Evolutionary conservation across 306 rosid species (phyloP), one percentile per base, ranked within the genome.

Genomic region (Trifolium pratense): DNA sequence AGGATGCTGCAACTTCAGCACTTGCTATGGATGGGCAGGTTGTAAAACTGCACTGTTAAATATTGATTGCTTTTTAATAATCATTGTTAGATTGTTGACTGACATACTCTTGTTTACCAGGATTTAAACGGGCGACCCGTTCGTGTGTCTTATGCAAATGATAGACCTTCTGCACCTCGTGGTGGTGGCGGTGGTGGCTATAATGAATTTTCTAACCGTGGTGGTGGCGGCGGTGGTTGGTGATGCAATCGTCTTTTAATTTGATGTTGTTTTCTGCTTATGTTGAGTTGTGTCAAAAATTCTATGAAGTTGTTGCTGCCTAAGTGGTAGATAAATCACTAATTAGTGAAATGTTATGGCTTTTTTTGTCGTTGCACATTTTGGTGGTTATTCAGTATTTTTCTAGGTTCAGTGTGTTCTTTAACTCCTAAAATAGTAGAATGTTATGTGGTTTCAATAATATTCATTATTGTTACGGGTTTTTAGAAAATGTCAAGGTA

Each of bases 11-110:
- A 9, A 66, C 3, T 72, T 51, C 87, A 11, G 97, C 96, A 34
- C 67, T 89, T 4, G 75, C 93, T 3, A 92, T 92, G 97, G 97
- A 92, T 68, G 97, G 97, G n/a, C 89, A 89, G 97, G 97, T 89
- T n/a, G 59, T 80, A 62, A 26, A 16, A 20, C 45, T 39, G 10
- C 29, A 20, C 0, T 55, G 16, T 71, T 56, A 25, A 34, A 16
- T 15, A n/a, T 51, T 29, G 36, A 73, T 60, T 64, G 13, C 56
- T 13, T 63, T 29, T 13, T 53, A 58, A 12, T 53, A 1, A 10
- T 45, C 5, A 7, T 3, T 11, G 21, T 9, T 70, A 21, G 31
- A 75, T 68, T n/a, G 37, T 72, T 63, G 37, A 36, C 75, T 80
- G 53, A 75, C 74, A 7, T 69, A 21, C 10, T 72, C 25, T 64